Percentiles rank a stretch among this genome's conserved stretches.
Conservation (phyloP, 352 stramenopile genomes). For the Phytophthora nicotianae region DNA sequence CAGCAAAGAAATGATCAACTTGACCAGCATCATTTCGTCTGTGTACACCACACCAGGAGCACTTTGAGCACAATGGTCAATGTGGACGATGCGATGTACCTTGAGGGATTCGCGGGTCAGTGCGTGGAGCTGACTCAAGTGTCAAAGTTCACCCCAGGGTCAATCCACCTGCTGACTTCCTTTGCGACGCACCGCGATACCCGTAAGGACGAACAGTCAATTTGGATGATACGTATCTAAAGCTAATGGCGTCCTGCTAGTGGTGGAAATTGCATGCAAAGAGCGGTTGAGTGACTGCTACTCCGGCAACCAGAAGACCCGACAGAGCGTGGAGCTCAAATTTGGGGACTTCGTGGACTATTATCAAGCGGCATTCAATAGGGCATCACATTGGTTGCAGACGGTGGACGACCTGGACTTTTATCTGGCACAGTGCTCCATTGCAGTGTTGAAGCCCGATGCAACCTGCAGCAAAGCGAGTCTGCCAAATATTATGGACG, state of each 20-base stretch:
- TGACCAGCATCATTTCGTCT: neutral
- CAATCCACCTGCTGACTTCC: constrained; percentile 36
- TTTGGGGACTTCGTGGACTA: constrained; percentile 86
- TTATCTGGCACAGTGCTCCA: constrained; percentile 83
- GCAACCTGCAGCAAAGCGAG: constrained; percentile 42
- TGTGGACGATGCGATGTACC: constrained; percentile 22
- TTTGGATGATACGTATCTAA: neutral
- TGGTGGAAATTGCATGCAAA: constrained; percentile 84
- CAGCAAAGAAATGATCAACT: too few relatives aligned
- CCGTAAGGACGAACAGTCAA: constrained; percentile 22
- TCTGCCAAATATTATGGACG: constrained; percentile 61
- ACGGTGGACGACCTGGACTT: constrained; percentile 78
- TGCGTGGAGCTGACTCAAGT: constrained; percentile 36
- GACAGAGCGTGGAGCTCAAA: constrained; percentile 78
- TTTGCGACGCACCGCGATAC: constrained; percentile 42
- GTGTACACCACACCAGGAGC: constrained; percentile 25
- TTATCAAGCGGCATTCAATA: constrained; percentile 52
- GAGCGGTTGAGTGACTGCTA: constrained; percentile 49
- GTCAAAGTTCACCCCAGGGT: constrained; percentile 36
- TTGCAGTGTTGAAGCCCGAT: constrained; percentile 60
- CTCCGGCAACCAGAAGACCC: constrained; percentile 54
- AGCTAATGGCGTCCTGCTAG: constrained; percentile 32
- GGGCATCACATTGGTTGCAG: constrained; percentile 66
- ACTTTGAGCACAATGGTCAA: neutral
- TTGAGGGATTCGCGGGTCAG: constrained; percentile 40